Conservation (phyloP, 106 monocot species). For the Dioscorea zingiberensis region DNA sequence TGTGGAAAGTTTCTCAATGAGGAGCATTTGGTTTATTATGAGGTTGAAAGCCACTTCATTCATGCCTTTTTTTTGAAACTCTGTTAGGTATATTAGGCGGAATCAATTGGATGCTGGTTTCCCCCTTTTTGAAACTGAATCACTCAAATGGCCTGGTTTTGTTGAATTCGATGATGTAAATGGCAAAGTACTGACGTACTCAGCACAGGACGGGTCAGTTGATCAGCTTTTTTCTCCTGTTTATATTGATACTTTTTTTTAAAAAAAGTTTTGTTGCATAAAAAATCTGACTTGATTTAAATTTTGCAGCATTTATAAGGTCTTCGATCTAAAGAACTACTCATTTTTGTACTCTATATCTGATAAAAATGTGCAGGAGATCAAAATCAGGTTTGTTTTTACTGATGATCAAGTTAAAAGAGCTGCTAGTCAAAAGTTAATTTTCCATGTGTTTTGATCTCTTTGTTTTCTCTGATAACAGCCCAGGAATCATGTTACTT, state of each 20-base stretch:
- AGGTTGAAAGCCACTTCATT: too few relatives aligned
- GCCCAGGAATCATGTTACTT: slow-evolving; percentile 65
- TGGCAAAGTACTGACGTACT: slow-evolving; percentile 89
- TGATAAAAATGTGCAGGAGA: slow-evolving; percentile 84
- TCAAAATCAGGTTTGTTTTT: slow-evolving; percentile 71
- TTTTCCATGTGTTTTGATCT: neutral
- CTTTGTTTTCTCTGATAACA: slow-evolving; percentile 18
- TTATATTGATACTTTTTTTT: neutral
- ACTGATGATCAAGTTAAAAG: neutral
- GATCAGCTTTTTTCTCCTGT: neutral
- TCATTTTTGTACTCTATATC: slow-evolving; percentile 56
- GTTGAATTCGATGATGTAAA: slow-evolving; percentile 96
- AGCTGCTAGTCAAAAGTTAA: neutral
- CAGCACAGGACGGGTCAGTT: slow-evolving; percentile 78
- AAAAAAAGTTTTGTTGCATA: neutral
- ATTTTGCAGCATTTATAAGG: slow-evolving; percentile 61
- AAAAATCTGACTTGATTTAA: neutral
- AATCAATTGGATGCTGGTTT: slow-evolving; percentile 81
- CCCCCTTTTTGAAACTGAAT: slow-evolving; percentile 82
- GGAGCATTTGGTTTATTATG: neutral
- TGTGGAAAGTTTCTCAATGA: neutral
- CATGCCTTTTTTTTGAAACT: neutral
- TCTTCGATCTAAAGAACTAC: slow-evolving; percentile 79
- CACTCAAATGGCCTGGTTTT: slow-evolving; percentile 93
- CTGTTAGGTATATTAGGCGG: slow-evolving; percentile 72